A percentile compares a stretch with the other conserved stretches of the same genome.
These are phyloP conservation scores for Zymoseptoria crescenta DNA, from an alignment of 2,329 filamentous ascomycete genomes.

Conservation along the genomic window DNA sequence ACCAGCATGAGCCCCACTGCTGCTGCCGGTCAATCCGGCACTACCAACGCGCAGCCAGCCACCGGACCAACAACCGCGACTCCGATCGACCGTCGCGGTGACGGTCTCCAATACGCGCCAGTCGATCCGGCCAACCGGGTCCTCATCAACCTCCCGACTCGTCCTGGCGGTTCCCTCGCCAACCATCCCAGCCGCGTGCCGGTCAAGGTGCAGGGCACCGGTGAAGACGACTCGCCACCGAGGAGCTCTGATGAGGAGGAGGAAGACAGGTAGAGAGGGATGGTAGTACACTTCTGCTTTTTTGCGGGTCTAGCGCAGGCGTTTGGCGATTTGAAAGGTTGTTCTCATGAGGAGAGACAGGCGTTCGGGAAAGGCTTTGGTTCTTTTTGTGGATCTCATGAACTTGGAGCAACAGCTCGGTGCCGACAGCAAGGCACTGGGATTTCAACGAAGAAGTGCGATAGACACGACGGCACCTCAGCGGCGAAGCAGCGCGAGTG, in stretches of 20 bases:
- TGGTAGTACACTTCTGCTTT: neutral
- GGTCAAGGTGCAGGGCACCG: neutral
- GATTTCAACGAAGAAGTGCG: neutral
- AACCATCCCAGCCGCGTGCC: neutral
- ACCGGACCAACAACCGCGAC: neutral
- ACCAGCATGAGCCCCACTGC: neutral
- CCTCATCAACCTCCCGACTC: neutral
- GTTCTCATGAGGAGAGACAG: neutral
- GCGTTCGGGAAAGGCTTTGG: neutral
- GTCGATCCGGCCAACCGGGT: neutral
- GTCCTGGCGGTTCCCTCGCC: neutral
- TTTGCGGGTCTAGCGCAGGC: neutral
- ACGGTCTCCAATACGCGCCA: neutral
- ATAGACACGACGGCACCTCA: too few species aligned
- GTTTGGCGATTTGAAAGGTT: neutral
- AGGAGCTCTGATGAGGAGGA: neutral
- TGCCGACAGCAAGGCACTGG: neutral
- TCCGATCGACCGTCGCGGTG: neutral
- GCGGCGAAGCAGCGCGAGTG: too few species aligned
- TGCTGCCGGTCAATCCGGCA: neutral
- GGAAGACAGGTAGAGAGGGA: neutral
- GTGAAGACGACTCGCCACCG: neutral
- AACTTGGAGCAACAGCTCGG: neutral
- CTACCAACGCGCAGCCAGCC: neutral
- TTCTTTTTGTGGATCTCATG: neutral